Conservation (phyloP, 768 basidiomycete genomes). For the Clitopilus passeckerianus region DNA sequence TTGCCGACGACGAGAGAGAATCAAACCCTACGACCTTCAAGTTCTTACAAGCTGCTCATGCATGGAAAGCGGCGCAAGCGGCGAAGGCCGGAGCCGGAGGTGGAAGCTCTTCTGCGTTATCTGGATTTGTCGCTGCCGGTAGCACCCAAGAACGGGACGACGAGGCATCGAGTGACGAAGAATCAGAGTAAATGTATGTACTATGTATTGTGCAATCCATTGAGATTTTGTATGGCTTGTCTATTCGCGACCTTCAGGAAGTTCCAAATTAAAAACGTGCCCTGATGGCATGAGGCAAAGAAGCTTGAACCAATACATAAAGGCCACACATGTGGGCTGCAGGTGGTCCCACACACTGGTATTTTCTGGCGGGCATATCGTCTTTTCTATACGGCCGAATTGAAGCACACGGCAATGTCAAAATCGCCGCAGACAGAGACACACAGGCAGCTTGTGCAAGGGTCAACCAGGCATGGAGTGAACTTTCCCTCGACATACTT, state of each 20-base stretch:
- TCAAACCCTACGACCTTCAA: slow-evolving; percentile 92
- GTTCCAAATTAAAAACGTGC: no score
- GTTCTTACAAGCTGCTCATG: slow-evolving; percentile 92
- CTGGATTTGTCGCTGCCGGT: slow-evolving; percentile 44
- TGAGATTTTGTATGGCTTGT: no score
- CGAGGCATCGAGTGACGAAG: slow-evolving; percentile 39
- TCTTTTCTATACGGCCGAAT: no score
- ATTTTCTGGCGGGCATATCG: background rate
- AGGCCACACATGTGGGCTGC: no score
- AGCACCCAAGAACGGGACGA: slow-evolving; percentile 19
- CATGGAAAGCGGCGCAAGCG: slow-evolving; percentile 67
- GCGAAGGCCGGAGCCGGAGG: slow-evolving; percentile 27
- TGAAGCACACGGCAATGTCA: no score
- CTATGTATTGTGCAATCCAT: no score
- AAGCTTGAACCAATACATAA: no score
- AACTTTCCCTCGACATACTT: slow-evolving; percentile 12
- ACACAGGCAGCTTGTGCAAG: slow-evolving; percentile 10
- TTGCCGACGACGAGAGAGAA: slow-evolving; percentile 94
- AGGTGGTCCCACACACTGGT: background rate
- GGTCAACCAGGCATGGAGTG: slow-evolving; percentile 15
- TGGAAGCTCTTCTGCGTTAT: slow-evolving; percentile 28
- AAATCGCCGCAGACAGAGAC: slow-evolving; percentile 5
- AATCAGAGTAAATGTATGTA: slow-evolving; percentile 11
- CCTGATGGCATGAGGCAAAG: no score
- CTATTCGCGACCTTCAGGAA: no score